phyloP scores from a whole-genome alignment of 208 protist genomes.

The Crithidia mellificae region DNA sequence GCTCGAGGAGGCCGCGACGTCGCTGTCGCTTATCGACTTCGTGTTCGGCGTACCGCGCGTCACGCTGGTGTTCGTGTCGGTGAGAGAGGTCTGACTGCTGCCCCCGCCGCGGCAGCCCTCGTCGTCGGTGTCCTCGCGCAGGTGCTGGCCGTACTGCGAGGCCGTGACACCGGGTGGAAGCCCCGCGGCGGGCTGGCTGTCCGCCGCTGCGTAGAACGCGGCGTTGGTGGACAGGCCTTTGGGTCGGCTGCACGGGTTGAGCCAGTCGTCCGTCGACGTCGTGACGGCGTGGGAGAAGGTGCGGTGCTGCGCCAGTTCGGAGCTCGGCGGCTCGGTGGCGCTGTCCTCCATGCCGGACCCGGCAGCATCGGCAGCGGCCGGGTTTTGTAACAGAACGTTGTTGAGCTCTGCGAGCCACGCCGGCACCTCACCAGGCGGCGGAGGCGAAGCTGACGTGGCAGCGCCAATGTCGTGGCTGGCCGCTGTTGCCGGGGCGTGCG shows the following conservation, averaged over 20 bases:
- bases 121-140: slow-evolving; percentile 10
- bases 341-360: neutral
- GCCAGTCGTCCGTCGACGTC: slow-evolving; percentile 14
- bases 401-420: slow-evolving; percentile 20
- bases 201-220: neutral
- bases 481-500: neutral
- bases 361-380: neutral
- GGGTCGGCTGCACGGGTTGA: slow-evolving; percentile 25
- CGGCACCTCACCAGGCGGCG: slow-evolving; percentile 5
- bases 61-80: slow-evolving; percentile 4
- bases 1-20: slow-evolving; percentile 4
- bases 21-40: slow-evolving; percentile 6
- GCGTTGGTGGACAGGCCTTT: neutral
- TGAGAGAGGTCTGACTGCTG: slow-evolving; percentile 10
- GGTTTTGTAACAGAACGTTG: neutral
- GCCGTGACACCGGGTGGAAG: slow-evolving; percentile 10
- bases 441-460: neutral
- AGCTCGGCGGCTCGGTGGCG: neutral
- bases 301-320: slow-evolving; percentile 13
- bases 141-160: slow-evolving; percentile 1
- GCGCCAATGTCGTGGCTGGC: neutral
- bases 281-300: slow-evolving; percentile 17
- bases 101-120: slow-evolving; percentile 1
- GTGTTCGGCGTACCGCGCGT: slow-evolving; percentile 6
- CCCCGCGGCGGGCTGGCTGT: neutral